These are phyloP conservation scores for Serendipita sp. DNA, from an alignment of 768 basidiomycete species.

Conservation along the genomic window DNA sequence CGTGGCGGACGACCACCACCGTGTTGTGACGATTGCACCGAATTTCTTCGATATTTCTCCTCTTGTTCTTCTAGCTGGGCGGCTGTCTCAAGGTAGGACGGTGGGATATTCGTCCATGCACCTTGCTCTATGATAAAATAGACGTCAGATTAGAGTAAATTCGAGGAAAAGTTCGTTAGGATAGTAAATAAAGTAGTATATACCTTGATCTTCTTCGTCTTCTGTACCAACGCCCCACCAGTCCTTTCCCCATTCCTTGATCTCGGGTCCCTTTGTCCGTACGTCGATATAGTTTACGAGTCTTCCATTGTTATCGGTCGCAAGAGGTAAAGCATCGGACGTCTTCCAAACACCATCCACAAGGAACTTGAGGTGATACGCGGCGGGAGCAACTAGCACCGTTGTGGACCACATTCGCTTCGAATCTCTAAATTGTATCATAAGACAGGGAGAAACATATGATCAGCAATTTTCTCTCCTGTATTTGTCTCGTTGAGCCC, in stretches of 20 bases:
- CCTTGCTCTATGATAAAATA: background rate
- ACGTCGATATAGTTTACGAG: constrained; percentile 89
- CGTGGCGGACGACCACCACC: constrained; percentile 6
- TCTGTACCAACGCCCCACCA: constrained; percentile 12
- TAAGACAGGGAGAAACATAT: constrained; percentile 4
- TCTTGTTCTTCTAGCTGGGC: constrained; percentile 76
- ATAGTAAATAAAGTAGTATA: constrained; percentile 13
- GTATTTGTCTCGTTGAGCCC: background rate
- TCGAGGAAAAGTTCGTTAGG: constrained; percentile 18
- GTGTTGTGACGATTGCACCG: constrained; percentile 19
- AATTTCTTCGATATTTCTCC: constrained; percentile 30
- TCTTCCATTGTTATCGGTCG: constrained; percentile 78
- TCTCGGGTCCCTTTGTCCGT: constrained; percentile 18
- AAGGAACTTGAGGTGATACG: constrained; percentile 87
- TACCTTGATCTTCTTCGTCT: constrained; percentile 14
- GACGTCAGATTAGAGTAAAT: constrained; percentile 17
- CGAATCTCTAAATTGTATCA: constrained; percentile 15
- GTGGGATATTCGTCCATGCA: constrained; percentile 65
- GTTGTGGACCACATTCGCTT: constrained; percentile 16
- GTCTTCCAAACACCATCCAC: constrained; percentile 81
- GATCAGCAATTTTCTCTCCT: background rate
- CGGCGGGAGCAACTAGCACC: constrained; percentile 61
- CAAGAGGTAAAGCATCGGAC: constrained; percentile 43
- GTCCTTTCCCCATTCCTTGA: constrained; percentile 4
- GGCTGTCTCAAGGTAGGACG: constrained; percentile 47